Evolutionary conservation across 345 rosid genomes (phyloP).

Genomic region (Lumnitzera racemosa): DNA sequence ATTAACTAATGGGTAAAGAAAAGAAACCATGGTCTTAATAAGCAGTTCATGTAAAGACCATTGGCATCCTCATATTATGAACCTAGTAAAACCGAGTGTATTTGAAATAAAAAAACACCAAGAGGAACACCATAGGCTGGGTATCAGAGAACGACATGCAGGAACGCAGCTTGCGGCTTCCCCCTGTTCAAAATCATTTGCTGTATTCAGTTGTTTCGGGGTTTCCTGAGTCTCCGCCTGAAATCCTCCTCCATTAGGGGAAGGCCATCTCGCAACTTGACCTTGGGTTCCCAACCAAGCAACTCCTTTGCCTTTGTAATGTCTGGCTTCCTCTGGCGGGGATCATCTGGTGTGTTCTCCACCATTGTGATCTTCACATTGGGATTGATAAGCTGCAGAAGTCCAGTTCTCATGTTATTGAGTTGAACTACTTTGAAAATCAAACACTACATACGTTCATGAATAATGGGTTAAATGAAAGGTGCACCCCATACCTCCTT

Average conservation of each 20-base stretch:
- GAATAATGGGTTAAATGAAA: not conserved
- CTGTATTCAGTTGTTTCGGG: slow-evolving; percentile 26
- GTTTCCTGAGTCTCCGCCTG: slow-evolving; percentile 60
- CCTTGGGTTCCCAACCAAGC: slow-evolving; percentile 88
- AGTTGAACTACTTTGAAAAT: not conserved
- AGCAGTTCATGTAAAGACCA: no score
- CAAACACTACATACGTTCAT: not conserved
- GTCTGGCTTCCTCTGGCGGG: slow-evolving; percentile 87
- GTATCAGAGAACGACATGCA: no score
- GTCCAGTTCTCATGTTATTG: not conserved
- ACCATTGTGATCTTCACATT: slow-evolving; percentile 57
- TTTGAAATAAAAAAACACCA: no score
- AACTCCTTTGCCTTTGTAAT: slow-evolving; percentile 74
- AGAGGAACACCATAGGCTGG: no score
- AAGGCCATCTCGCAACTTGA: slow-evolving; percentile 81
- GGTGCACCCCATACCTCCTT: slow-evolving; percentile 54
- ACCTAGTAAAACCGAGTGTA: no score
- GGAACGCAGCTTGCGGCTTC: no score
- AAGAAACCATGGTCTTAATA: no score
- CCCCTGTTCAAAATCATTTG: no score
- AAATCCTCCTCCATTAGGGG: slow-evolving; percentile 96
- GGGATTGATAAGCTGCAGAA: slow-evolving; percentile 66
- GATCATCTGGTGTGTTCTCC: slow-evolving; percentile 96
- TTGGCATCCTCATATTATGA: no score
- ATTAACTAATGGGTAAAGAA: no score